Base-by-base conservation (phyloP, 2,329 filamentous ascomycete genomes). In the Simplicillium aogashimaense region DNA sequence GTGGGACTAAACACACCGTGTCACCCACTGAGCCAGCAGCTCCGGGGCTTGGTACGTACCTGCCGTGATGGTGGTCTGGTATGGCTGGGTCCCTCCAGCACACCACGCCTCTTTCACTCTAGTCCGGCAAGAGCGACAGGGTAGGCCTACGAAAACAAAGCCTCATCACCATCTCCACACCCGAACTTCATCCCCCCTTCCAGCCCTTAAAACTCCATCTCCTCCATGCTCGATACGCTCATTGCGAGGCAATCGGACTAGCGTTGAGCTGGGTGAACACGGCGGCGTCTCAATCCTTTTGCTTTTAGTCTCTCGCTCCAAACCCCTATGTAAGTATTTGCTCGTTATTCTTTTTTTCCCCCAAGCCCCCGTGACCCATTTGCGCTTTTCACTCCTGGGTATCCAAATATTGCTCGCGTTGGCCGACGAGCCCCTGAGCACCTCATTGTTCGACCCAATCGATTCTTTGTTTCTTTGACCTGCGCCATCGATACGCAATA, bases 201-300 rank as follows among this genome's bases (percentile, higher is more conserved):
- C 42, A 37, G 39, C 41, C 41, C 42, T 25, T 25, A 33, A 32
- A 43, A 36, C 41, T 46, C 48, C 46, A 48, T 50, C 49, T 51
- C 53, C 15, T 53, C 50, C 54, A 55, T 60, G 54, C 53, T 49
- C 49, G 50, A 53, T 52, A 51, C 53, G 60, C 56, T 55, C 58
- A 59, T 61, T 61, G 53, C 53, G 57, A 62, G 58, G 59, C 59
- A 60, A 54, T 59, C 53, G 48, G 59, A 56, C 50, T 53, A 53
- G 53, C 48, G 50, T 52, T 50, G 56, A 61, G 58, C 59, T 61
- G 58, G 57, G 56, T 49, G 54, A 44, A 52, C 48, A 50, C 52
- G 48, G 45, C 48, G 49, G 52, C 51, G 50, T 55, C 43, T 38
- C 40, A 43, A 35, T 36, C 44, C 43, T 40, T 48, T 49, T 43